Percentiles rank a stretch among this genome's conserved stretches.
Evolutionary conservation across 805 yeast species (phyloP).

Genomic region (Peterozyma toletana): DNA sequence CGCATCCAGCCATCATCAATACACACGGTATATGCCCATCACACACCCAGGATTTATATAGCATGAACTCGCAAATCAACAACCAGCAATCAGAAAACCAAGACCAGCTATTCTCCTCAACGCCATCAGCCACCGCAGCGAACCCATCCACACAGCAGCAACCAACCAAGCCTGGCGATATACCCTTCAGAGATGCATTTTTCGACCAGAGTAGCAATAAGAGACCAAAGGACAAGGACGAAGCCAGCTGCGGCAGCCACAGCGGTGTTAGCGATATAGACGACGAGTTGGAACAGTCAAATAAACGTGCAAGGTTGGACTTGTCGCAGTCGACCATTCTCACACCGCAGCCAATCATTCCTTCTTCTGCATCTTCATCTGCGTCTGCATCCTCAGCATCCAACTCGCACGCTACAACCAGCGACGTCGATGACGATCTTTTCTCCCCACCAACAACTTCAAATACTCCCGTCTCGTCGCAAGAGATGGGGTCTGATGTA

Average conservation of each 20-base stretch:
- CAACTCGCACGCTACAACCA: neutral
- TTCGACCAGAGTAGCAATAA: neutral
- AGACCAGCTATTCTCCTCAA: conserved; percentile 18
- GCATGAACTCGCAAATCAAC: conserved; percentile 31
- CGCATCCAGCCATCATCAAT: no score
- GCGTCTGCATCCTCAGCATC: neutral
- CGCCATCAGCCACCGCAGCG: neutral
- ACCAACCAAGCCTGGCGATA: neutral
- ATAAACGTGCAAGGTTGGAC: conserved; percentile 5
- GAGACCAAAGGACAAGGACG: neutral
- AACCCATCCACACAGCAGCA: neutral
- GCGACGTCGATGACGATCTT: no score
- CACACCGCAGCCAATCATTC: neutral
- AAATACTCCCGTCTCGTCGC: neutral
- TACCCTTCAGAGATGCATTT: neutral
- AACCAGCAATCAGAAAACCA: conserved; percentile 24
- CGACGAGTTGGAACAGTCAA: neutral
- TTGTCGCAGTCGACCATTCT: neutral
- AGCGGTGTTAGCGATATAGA: neutral
- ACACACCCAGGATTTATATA: conserved; percentile 2
- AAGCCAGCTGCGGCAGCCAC: neutral
- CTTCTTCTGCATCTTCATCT: neutral
- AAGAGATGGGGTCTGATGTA: neutral
- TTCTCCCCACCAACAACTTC: conserved; percentile 2
- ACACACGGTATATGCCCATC: no score